Evolutionary conservation across 2,329 filamentous ascomycete genomes (phyloP).

Genomic region (Periconia sp.): DNA sequence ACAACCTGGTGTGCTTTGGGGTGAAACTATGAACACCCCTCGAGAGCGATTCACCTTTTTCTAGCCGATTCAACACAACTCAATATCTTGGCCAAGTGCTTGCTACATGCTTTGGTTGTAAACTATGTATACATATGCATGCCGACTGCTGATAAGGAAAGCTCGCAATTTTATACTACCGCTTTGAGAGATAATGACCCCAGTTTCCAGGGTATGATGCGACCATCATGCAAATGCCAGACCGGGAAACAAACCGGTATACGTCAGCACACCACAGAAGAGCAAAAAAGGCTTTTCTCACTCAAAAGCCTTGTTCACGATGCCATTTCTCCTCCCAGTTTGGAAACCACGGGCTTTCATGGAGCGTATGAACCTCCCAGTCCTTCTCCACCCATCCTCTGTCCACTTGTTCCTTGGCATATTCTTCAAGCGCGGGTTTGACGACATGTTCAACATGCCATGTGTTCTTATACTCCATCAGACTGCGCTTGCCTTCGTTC

Average conservation of each 20-base stretch:
- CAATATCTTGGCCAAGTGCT: too few species aligned
- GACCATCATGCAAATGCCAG: background rate
- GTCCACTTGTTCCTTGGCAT: constrained; percentile 66
- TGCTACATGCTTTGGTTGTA: background rate
- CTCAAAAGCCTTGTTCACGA: constrained; percentile 61
- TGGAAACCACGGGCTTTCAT: constrained; percentile 74
- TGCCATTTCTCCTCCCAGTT: constrained; percentile 78
- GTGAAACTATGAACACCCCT: too few species aligned
- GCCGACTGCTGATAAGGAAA: background rate
- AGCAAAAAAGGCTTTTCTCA: background rate
- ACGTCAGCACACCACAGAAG: background rate
- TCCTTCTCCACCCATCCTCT: constrained; percentile 60
- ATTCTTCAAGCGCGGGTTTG: constrained; percentile 65
- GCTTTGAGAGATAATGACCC: background rate
- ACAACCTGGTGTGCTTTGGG: too few species aligned
- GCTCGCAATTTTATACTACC: background rate
- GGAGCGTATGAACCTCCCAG: constrained; percentile 70
- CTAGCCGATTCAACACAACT: too few species aligned
- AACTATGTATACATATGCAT: background rate
- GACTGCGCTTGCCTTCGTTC: constrained; percentile 67
- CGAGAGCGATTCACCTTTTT: too few species aligned
- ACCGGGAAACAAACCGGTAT: background rate
- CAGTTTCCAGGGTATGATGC: too few species aligned
- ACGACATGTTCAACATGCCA: constrained; percentile 77
- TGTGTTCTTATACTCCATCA: constrained; percentile 81